Evolutionary conservation across 2,329 filamentous ascomycete species (phyloP).

Genomic region (Leptographium wingfieldii): DNA sequence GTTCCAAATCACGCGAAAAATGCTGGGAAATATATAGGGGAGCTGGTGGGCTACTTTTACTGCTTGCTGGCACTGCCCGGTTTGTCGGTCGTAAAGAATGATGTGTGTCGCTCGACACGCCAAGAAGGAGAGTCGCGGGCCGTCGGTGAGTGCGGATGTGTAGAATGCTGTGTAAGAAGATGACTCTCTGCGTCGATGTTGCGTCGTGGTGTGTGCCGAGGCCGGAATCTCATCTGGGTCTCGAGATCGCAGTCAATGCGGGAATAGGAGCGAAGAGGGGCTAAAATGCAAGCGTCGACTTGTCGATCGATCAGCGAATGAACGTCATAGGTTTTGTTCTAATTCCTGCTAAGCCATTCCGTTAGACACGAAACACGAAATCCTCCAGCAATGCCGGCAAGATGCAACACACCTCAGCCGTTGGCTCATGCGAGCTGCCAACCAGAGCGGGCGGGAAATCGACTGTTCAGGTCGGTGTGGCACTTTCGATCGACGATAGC

Average conservation of each 20-base stretch:
- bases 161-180: background rate
- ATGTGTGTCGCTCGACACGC: background rate
- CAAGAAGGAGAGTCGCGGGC: background rate
- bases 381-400: background rate
- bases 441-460: background rate
- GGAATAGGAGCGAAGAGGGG: background rate
- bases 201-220: background rate
- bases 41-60: background rate
- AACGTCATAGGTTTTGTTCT: background rate
- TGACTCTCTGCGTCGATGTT: background rate
- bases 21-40: background rate
- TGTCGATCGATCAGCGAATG: background rate
- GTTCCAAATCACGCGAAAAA: background rate
- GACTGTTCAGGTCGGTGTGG: background rate
- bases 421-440: background rate
- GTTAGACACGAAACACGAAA: background rate
- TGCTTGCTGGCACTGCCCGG: background rate
- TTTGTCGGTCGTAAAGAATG: background rate
- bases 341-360: background rate
- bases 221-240: background rate
- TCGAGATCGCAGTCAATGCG: background rate
- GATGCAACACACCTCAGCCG: background rate
- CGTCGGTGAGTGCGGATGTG: background rate
- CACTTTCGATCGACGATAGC: background rate
- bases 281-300: background rate